These are phyloP conservation scores for Allomyces macrogynus DNA, from an alignment of 192 early-diverging fungal genomes.

Conservation along the genomic window DNA sequence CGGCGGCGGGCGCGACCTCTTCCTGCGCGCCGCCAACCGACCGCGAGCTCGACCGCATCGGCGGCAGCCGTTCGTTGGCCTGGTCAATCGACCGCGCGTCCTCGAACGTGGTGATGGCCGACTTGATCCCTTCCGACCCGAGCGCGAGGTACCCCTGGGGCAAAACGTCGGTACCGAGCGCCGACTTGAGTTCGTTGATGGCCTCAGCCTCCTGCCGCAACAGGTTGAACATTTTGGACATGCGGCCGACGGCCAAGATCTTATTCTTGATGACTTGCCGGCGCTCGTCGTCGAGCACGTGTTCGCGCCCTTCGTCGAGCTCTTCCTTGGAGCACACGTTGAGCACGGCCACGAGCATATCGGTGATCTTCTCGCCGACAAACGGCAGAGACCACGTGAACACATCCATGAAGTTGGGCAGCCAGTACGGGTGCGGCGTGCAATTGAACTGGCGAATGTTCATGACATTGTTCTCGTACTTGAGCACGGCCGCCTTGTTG, in stretches of 20 bases:
- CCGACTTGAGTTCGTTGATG: constrained; percentile 78
- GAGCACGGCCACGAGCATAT: constrained; percentile 86
- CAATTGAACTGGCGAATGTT: constrained; percentile 93
- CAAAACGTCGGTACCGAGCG: constrained; percentile 62
- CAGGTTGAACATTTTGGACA: constrained; percentile 74
- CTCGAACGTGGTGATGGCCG: constrained; percentile 77
- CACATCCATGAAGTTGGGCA: constrained; percentile 98
- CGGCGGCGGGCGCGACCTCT: no score
- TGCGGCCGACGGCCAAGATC: constrained; percentile 82
- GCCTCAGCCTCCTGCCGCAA: constrained; percentile 79
- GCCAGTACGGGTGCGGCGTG: constrained; percentile 93
- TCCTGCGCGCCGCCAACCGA: no score
- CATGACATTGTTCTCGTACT: constrained; percentile 99
- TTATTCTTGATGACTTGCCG: constrained; percentile 58
- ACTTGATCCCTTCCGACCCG: constrained; percentile 80
- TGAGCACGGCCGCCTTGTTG: constrained; percentile 94
- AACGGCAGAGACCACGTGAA: constrained; percentile 96
- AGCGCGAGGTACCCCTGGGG: constrained; percentile 70
- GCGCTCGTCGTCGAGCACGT: constrained; percentile 29
- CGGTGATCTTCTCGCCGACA: constrained; percentile 94
- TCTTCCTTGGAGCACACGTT: constrained; percentile 94
- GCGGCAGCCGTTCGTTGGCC: constrained; percentile 85
- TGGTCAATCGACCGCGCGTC: constrained; percentile 74
- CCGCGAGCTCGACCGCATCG: constrained; percentile 8
- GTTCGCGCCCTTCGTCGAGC: constrained; percentile 38